A percentile compares a stretch with the other conserved stretches of the same genome.
phyloP scores from a whole-genome alignment of 2,329 filamentous ascomycete species.

The Chaetomium strumarium region DNA sequence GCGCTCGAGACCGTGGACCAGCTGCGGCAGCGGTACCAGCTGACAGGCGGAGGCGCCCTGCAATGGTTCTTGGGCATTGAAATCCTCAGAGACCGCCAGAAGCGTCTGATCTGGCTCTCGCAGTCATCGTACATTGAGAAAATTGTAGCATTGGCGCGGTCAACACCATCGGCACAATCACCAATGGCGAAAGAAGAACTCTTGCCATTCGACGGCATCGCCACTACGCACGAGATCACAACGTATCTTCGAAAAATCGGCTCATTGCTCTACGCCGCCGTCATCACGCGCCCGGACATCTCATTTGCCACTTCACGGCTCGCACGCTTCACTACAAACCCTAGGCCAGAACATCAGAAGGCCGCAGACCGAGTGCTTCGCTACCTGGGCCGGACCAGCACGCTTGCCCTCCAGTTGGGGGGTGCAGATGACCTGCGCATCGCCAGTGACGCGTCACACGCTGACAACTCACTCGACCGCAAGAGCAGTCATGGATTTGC shows the following conservation, averaged over 20 bases:
- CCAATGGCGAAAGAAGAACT: too few relatives aligned
- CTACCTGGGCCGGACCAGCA: background rate
- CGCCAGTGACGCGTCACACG: background rate
- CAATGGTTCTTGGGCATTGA: too few relatives aligned
- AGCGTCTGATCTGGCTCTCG: too few relatives aligned
- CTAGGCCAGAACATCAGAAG: background rate
- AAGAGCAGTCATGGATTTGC: constrained; percentile 9
- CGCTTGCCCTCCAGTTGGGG: background rate
- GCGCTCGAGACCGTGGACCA: background rate
- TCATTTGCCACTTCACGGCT: constrained; percentile 8
- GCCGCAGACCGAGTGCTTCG: background rate
- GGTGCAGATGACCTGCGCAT: background rate
- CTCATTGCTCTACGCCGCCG: constrained; percentile 10
- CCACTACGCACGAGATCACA: too few relatives aligned
- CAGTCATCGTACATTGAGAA: too few relatives aligned
- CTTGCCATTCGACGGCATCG: too few relatives aligned
- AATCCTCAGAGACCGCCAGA: too few relatives aligned
- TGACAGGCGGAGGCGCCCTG: background rate
- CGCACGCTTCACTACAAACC: background rate
- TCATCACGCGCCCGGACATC: constrained; percentile 8
- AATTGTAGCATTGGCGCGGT: too few relatives aligned
- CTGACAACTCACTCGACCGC: constrained; percentile 2
- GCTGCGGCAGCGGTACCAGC: background rate
- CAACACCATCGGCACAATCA: too few relatives aligned
- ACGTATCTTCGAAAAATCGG: too few relatives aligned